phyloP scores from a whole-genome alignment of 2,329 filamentous ascomycete species.

The Magnaporthales sp. region DNA sequence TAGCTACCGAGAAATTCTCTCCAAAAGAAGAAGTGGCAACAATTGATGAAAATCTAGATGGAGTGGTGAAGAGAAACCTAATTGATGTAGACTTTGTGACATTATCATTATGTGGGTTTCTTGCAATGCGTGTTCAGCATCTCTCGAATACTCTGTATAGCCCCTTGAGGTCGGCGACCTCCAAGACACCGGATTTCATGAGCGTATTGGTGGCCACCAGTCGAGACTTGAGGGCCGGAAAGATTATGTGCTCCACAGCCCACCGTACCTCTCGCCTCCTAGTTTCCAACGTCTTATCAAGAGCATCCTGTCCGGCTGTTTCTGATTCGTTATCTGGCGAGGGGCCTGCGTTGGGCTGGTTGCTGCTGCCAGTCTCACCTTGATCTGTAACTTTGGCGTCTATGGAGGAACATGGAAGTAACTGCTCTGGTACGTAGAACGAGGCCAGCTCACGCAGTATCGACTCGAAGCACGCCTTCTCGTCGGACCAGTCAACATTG shows the following conservation, averaged over 20 bases:
- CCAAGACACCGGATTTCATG: conserved; percentile 65
- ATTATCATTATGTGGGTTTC: neutral
- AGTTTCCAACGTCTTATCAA: conserved; percentile 39
- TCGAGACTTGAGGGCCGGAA: conserved; percentile 77
- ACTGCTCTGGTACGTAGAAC: conserved; percentile 82
- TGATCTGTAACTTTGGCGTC: conserved; percentile 7
- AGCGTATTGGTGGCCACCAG: conserved; percentile 74
- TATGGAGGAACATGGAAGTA: conserved; percentile 38
- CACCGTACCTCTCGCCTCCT: conserved; percentile 63
- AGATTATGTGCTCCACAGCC: conserved; percentile 77
- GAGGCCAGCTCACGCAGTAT: conserved; percentile 81
- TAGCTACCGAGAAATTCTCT: neutral
- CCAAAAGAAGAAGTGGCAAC: neutral
- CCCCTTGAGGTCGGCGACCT: conserved; percentile 87
- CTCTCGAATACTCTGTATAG: conserved; percentile 92
- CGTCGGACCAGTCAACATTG: conserved; percentile 70
- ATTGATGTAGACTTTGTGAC: neutral
- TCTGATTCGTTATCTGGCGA: conserved; percentile 14
- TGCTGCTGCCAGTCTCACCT: conserved; percentile 11
- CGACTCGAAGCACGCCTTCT: conserved; percentile 76
- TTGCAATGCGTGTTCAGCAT: conserved; percentile 42
- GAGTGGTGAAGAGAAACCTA: neutral
- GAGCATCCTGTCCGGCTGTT: conserved; percentile 21
- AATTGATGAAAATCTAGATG: neutral
- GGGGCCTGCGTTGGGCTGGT: conserved; percentile 11